phyloP scores from a whole-genome alignment of 768 basidiomycete genomes.

The Glaciozyma martinii region DNA sequence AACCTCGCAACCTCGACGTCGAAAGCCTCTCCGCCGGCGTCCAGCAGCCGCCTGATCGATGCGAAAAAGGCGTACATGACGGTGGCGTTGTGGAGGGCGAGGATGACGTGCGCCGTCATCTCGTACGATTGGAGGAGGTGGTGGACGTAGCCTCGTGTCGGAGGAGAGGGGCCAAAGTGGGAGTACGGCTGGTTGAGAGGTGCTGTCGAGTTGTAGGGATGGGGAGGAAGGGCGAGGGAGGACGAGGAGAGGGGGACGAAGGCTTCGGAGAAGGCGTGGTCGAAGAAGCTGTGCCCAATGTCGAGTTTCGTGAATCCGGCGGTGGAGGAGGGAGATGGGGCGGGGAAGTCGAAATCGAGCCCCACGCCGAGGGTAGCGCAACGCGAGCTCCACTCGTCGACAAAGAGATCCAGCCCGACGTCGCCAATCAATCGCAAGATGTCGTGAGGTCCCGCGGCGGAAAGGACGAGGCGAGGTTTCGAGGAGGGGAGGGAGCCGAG shows the following conservation, averaged over 20 bases:
- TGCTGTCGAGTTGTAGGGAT: neutral
- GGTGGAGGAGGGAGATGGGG: neutral
- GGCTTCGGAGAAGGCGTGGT: slow-evolving; percentile 51
- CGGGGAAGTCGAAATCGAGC: slow-evolving; percentile 69
- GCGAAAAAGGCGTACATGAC: slow-evolving; percentile 59
- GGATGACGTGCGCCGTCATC: slow-evolving; percentile 71
- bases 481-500: slow-evolving; percentile 47
- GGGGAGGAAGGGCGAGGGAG: slow-evolving; percentile 7
- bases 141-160: slow-evolving; percentile 61
- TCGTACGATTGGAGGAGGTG: slow-evolving; percentile 82
- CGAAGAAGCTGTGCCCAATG: slow-evolving; percentile 68
- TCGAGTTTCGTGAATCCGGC: slow-evolving; percentile 37
- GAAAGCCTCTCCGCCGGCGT: neutral
- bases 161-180: slow-evolving; percentile 17
- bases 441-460: slow-evolving; percentile 56
- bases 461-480: slow-evolving; percentile 59
- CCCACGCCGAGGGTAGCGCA: slow-evolving; percentile 64
- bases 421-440: slow-evolving; percentile 57
- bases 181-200: slow-evolving; percentile 3
- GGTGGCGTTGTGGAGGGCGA: slow-evolving; percentile 65
- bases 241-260: slow-evolving; percentile 50
- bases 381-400: slow-evolving; percentile 59
- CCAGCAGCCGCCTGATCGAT: slow-evolving; percentile 47
- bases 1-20: neutral
- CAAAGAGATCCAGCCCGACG: slow-evolving; percentile 67